Percentiles rank a stretch among this genome's conserved stretches.
phyloP scores from a whole-genome alignment of 1,284 basidiomycete genomes.

The Melampsora larici-populina region DNA sequence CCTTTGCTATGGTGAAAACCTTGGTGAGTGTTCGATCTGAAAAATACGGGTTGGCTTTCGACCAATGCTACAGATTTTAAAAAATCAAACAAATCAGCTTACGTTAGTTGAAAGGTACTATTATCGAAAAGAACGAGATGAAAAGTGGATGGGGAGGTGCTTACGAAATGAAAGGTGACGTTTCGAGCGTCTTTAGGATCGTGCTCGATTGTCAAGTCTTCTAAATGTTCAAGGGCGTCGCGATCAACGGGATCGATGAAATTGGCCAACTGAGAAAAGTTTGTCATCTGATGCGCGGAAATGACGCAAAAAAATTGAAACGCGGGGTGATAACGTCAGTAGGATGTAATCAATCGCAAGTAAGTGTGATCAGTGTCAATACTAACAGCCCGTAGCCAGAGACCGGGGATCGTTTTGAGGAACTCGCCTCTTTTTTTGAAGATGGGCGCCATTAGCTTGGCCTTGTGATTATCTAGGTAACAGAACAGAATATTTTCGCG shows the following conservation, averaged over 20 bases:
- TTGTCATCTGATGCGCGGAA: constrained; percentile 15
- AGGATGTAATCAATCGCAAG: constrained; percentile 47
- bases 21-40: constrained; percentile 23
- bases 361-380: too few relatives aligned
- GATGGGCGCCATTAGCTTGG: constrained; percentile 27
- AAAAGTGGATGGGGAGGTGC: not conserved
- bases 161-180: constrained; percentile 26
- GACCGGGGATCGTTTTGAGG: constrained; percentile 15
- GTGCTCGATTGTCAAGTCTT: constrained; percentile 9
- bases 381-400: constrained; percentile 35
- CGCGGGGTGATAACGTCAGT: too few relatives aligned
- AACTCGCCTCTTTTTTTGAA: constrained; percentile 37
- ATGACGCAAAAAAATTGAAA: not conserved
- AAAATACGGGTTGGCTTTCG: constrained; percentile 31
- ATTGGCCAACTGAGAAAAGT: not conserved
- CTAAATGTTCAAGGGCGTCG: constrained; percentile 23
- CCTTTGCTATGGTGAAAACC: not conserved
- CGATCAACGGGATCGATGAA: constrained; percentile 25
- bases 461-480: constrained; percentile 29
- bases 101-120: too few relatives aligned
- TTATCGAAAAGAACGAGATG: too few relatives aligned
- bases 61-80: constrained; percentile 20
- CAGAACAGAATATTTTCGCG: too few relatives aligned
- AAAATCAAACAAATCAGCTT: too few relatives aligned
- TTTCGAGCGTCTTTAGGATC: constrained; percentile 26